phyloP scores from a whole-genome alignment of 169 alveolate genomes.

The Cryptosporidium felis region DNA sequence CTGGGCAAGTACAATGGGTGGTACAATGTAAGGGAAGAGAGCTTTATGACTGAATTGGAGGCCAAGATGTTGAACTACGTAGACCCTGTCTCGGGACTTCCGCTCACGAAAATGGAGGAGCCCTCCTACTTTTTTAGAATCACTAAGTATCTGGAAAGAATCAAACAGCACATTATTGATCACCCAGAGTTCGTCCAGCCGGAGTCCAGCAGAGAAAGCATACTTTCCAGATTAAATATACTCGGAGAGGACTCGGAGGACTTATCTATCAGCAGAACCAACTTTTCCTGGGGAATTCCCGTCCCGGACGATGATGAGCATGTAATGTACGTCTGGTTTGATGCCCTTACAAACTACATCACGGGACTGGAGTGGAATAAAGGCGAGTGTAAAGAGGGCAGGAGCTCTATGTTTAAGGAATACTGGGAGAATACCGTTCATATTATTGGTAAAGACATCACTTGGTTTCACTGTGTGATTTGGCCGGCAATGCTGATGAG shows the following conservation, averaged over 20 bases:
- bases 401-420: slow-evolving; percentile 74
- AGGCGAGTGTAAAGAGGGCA: slow-evolving; percentile 82
- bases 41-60: slow-evolving; percentile 88
- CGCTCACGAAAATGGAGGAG: slow-evolving; percentile 86
- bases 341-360: slow-evolving; percentile 89
- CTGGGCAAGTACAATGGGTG: slow-evolving; percentile 88
- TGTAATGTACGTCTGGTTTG: slow-evolving; percentile 96
- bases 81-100: slow-evolving; percentile 85
- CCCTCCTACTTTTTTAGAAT: slow-evolving; percentile 88
- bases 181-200: slow-evolving; percentile 81
- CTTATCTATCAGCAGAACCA: slow-evolving; percentile 87
- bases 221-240: slow-evolving; percentile 81
- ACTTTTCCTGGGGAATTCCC: slow-evolving; percentile 92
- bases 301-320: slow-evolving; percentile 83
- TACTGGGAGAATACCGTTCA: slow-evolving; percentile 82
- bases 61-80: slow-evolving; percentile 86
- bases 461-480: slow-evolving; percentile 93
- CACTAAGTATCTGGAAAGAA: slow-evolving; percentile 84
- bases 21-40: slow-evolving; percentile 92
- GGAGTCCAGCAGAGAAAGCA: slow-evolving; percentile 80
- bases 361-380: slow-evolving; percentile 65
- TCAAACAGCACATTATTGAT: slow-evolving; percentile 79
- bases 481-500: slow-evolving; percentile 90
- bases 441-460: slow-evolving; percentile 88
- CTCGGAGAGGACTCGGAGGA: slow-evolving; percentile 82